Evolutionary conservation across 306 rosid genomes (phyloP).

Genomic region (Ormosia semicastrata): DNA sequence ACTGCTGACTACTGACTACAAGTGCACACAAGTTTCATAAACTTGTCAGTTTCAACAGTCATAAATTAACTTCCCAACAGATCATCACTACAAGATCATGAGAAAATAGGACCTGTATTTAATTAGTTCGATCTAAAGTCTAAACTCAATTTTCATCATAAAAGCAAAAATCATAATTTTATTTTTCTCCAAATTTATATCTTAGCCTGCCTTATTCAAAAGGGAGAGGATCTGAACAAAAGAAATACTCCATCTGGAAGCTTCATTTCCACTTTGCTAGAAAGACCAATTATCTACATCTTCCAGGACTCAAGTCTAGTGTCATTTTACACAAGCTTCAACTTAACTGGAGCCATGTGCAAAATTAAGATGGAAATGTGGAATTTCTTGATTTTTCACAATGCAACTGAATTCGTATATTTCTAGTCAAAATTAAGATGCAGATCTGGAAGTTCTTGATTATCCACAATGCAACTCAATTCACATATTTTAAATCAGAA

Average conservation of each 20-base stretch:
- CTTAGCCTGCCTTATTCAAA: background rate
- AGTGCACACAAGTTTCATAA: background rate
- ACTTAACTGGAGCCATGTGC: background rate
- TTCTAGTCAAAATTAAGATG: background rate
- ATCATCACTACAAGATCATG: background rate
- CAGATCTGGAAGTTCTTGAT: background rate
- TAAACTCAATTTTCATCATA: background rate
- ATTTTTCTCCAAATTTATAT: background rate
- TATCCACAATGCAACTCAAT: conserved; percentile 14
- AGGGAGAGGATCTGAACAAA: background rate
- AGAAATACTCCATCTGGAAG: conserved; percentile 8
- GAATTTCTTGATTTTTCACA: background rate
- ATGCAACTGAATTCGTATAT: background rate
- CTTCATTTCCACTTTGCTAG: conserved; percentile 10
- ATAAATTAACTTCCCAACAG: background rate
- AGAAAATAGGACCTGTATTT: background rate
- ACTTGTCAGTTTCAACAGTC: background rate
- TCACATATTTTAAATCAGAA: conserved; percentile 21
- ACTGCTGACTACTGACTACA: background rate
- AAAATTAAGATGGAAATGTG: conserved; percentile 22
- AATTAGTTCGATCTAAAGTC: background rate
- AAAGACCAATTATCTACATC: conserved; percentile 15
- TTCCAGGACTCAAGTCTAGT: background rate
- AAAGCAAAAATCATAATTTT: background rate
- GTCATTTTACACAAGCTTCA: conserved; percentile 19